Evolutionary conservation across 78 protist species (phyloP).

Genomic region (Mastigamoeba balamuthi): DNA sequence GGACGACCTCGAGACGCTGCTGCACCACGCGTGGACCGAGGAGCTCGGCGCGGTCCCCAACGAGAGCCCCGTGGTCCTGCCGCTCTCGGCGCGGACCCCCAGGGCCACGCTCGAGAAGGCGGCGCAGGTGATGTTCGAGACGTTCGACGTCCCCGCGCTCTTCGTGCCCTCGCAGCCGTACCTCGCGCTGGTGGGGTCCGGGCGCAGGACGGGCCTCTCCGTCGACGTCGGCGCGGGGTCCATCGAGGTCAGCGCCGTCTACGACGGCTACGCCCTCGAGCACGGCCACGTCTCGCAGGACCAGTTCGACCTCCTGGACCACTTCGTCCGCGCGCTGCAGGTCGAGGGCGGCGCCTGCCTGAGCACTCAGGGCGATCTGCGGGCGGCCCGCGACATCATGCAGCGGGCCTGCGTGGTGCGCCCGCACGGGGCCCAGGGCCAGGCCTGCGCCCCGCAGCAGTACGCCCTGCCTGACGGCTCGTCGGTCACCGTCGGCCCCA

Average conservation of each 20-base stretch:
- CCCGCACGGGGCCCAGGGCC: background rate
- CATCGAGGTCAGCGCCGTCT: background rate
- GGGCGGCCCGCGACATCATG: background rate
- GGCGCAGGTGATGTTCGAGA: background rate
- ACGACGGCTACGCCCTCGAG: background rate
- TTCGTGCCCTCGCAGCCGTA: background rate
- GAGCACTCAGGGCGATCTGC: too few species aligned
- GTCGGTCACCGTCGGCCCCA: background rate
- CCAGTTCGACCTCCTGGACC: background rate
- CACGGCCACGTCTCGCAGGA: background rate
- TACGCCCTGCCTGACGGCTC: background rate
- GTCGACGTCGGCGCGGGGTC: background rate
- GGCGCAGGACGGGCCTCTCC: background rate
- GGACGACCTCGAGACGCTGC: background rate
- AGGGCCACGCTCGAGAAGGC: background rate
- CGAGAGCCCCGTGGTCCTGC: too few species aligned
- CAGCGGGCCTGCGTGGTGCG: background rate
- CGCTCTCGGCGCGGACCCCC: too few species aligned
- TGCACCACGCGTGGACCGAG: too few species aligned
- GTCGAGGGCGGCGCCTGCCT: too few species aligned
- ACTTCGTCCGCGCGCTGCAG: background rate
- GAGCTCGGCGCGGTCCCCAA: too few species aligned
- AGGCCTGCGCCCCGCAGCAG: background rate
- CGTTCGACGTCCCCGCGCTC: background rate
- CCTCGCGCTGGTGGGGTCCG: background rate